Percentiles rank a stretch among this genome's conserved stretches.
These are phyloP conservation scores for Rhynchospora breviuscula DNA, from an alignment of 176 grass and related monocot species.

Conservation along the genomic window DNA sequence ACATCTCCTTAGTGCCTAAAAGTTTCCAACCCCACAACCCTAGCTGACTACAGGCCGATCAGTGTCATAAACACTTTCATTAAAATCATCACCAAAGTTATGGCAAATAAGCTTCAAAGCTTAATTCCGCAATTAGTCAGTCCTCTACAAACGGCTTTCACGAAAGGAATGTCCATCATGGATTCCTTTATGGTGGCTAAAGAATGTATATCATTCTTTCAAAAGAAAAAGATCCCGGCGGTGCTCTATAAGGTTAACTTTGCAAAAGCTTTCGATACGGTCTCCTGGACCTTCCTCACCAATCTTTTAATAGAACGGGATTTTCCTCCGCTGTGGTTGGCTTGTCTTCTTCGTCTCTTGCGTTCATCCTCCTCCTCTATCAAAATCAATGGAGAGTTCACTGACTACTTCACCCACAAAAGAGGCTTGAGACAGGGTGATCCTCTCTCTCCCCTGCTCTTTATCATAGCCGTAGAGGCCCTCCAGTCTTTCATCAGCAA, in stretches of 20 bases:
- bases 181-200: background rate
- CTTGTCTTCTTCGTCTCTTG: background rate
- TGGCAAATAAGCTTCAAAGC: background rate
- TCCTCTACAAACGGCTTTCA: background rate
- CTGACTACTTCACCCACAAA: background rate
- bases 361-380: background rate
- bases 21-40: background rate
- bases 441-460: background rate
- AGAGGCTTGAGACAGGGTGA: background rate
- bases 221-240: background rate
- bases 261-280: background rate
- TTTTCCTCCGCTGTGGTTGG: background rate
- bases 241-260: background rate
- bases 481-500: no score
- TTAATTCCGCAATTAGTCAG: background rate
- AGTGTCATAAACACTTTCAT: background rate
- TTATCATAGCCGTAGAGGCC: background rate
- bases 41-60: background rate
- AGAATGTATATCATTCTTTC: background rate
- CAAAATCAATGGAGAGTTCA: background rate
- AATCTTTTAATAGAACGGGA: background rate
- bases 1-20: background rate
- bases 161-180: background rate
- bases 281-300: background rate
- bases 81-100: background rate